Base-by-base conservation (phyloP, 139 green algal genomes). In the Ettlia oleoabundans region DNA sequence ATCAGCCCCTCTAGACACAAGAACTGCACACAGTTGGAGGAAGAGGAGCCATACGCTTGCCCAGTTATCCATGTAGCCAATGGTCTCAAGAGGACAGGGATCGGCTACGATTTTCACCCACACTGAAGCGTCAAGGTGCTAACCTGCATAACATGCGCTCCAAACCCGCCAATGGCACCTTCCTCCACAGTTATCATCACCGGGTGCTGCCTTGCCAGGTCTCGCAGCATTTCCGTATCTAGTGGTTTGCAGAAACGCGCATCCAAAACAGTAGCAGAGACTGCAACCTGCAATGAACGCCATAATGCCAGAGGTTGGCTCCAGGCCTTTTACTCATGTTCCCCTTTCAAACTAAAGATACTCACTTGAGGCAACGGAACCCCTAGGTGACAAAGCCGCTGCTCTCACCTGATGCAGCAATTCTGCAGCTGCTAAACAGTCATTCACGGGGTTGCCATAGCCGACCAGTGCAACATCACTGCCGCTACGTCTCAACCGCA, bases 161-260 rank as follows among this genome's bases (percentile, higher is more conserved):
- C 94, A 88, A 99, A 99, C 35, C 97, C 97, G 53, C 97, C 97
- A 47, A 99, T 96, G 35, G 93, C 88, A 30, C 95, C 95, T 92
- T 99, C 97, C 89, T 99, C 97, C 22, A 99, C 94, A 28, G 89
- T 98, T 85, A 99, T 96, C 88, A 99, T 91, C 30, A 95, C 92
- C 2, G 87, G 80, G 87, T 99, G 97, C 86, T 99, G 88, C 43
- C 85, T 91, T 15, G 92, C 95, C 47, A 95, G 69, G 64, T 82
- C 66, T 15, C 83, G 68, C 19, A 97, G 62, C 35, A 99, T 88
- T 43, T 88, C 74, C 0, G 85, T 94, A 89, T 99, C 97, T 47
- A 99, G 92, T 10, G 97, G 97, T 90, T 99, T 99, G 95, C 96
- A 99, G 89, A 99, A 99, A 47, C 97, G 91, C 26, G 96, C 96